Evolutionary conservation across 176 grass and related monocot genomes (phyloP).

Genomic region (Dendrocalamus sinicus): DNA sequence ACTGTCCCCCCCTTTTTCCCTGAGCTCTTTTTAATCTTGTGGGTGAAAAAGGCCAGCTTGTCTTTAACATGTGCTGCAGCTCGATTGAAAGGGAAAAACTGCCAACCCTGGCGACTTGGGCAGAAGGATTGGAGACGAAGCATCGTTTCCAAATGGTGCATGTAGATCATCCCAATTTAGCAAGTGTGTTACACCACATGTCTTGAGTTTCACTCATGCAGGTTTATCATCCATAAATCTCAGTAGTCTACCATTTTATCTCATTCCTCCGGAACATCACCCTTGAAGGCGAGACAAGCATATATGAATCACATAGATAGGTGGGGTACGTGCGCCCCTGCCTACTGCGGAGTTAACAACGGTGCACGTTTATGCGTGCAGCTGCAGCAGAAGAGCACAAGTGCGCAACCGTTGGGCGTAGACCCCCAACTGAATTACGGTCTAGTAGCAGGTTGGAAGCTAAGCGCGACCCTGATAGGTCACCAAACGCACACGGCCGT

Average conservation of each 20-base stretch:
- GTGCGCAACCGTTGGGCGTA: constrained; percentile 18
- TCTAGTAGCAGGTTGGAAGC: constrained; percentile 37
- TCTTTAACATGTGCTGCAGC: constrained; percentile 36
- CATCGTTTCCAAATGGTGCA: background rate
- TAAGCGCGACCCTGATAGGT: constrained; percentile 45
- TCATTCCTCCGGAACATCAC: background rate
- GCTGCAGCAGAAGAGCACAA: constrained; percentile 6
- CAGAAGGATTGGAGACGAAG: constrained; percentile 32
- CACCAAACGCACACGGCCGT: constrained; percentile 53
- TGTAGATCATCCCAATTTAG: background rate
- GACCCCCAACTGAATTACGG: background rate
- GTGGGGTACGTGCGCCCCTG: background rate
- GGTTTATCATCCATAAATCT: background rate
- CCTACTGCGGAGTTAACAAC: background rate
- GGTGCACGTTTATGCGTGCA: background rate
- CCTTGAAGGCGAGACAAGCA: background rate
- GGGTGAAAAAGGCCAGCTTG: constrained; percentile 38
- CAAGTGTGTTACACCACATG: background rate
- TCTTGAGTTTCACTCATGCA: constrained; percentile 43
- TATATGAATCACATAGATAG: background rate
- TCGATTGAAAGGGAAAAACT: constrained; percentile 46
- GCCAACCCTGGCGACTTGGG: constrained; percentile 23
- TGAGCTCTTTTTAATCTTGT: background rate
- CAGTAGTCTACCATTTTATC: background rate
- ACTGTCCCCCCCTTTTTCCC: background rate